A percentile compares a stretch with the other conserved stretches of the same genome.
Conservation (phyloP, 129 eudicot genomes). For the Flaveria robusta region DNA sequence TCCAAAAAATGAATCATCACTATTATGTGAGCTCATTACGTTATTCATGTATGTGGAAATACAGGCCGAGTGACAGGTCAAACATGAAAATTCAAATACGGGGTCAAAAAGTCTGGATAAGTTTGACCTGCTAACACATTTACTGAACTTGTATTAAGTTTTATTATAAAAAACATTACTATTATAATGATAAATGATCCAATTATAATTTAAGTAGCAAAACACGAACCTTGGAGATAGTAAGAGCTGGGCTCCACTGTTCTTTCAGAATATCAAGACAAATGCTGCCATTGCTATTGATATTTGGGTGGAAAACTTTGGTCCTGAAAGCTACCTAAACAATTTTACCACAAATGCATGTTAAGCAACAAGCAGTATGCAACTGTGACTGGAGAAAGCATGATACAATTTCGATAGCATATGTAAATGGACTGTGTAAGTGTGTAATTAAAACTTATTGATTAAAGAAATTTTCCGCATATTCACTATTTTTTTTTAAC, state of each 20-base stretch:
- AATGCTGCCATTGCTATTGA: slow-evolving; percentile 74
- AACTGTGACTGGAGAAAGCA: not conserved
- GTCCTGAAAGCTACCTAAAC: slow-evolving; percentile 51
- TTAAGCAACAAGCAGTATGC: not conserved
- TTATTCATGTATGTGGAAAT: not conserved
- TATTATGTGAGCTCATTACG: not conserved
- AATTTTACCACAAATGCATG: slow-evolving; percentile 1
- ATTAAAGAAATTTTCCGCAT: not conserved
- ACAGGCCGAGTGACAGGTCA: not conserved
- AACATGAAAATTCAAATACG: not conserved
- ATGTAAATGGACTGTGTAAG: not conserved
- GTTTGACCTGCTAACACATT: not conserved
- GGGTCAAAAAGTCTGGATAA: not conserved
- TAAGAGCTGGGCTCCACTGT: slow-evolving; percentile 91
- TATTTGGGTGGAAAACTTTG: slow-evolving; percentile 24
- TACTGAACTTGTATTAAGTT: not conserved
- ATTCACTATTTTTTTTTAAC: not conserved
- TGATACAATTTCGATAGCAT: not conserved
- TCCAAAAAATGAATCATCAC: slow-evolving; percentile 3
- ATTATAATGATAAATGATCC: not conserved
- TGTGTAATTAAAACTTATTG: not conserved
- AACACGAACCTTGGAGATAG: slow-evolving; percentile 63
- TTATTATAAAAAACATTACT: not conserved
- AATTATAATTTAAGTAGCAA: slow-evolving; percentile 10
- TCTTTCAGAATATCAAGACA: slow-evolving; percentile 89